Conservation (phyloP, 2,329 filamentous ascomycete genomes). For the Diaporthe sp. region DNA sequence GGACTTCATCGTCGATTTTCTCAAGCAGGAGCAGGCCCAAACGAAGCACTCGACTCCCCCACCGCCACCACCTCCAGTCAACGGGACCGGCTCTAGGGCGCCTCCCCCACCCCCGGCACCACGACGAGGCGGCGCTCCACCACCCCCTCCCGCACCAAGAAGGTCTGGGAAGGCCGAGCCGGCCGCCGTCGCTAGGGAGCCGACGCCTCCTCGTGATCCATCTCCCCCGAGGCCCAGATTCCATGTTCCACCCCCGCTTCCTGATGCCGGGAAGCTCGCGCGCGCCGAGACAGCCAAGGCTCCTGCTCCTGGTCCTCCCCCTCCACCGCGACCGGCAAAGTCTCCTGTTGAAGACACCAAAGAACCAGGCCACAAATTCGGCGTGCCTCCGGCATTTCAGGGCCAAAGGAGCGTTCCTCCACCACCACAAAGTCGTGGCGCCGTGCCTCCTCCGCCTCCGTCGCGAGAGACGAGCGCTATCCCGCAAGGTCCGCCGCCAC, state of each 20-base stretch:
- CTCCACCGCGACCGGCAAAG: constrained; percentile 78
- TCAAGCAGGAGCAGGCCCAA: constrained; percentile 68
- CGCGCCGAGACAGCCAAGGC: constrained; percentile 63
- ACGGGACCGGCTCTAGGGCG: constrained; percentile 55
- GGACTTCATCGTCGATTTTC: constrained; percentile 76
- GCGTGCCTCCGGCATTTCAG: constrained; percentile 84
- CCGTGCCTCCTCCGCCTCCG: constrained; percentile 80
- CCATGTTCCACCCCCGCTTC: constrained; percentile 86
- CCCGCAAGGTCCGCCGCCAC: constrained; percentile 54
- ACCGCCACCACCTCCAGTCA: constrained; percentile 51
- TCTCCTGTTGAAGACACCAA: constrained; percentile 77
- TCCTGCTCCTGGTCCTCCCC: constrained; percentile 72
- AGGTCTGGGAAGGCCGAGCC: constrained; percentile 67
- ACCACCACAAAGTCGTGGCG: constrained; percentile 79
- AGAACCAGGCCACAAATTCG: constrained; percentile 71
- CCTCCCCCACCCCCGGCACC: constrained; percentile 55
- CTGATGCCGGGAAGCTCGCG: constrained; percentile 91
- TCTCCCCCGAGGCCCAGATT: constrained; percentile 81
- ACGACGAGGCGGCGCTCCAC: constrained; percentile 55
- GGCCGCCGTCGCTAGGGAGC: constrained; percentile 54
- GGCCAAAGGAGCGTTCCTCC: constrained; percentile 79
- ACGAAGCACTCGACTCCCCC: constrained; percentile 58
- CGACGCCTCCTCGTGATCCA: constrained; percentile 77
- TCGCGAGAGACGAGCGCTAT: constrained; percentile 53
- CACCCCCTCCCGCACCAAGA: constrained; percentile 71